These are phyloP conservation scores for Pyrenochaeta sp. DNA, from an alignment of 2,329 filamentous ascomycete species.

Conservation along the genomic window DNA sequence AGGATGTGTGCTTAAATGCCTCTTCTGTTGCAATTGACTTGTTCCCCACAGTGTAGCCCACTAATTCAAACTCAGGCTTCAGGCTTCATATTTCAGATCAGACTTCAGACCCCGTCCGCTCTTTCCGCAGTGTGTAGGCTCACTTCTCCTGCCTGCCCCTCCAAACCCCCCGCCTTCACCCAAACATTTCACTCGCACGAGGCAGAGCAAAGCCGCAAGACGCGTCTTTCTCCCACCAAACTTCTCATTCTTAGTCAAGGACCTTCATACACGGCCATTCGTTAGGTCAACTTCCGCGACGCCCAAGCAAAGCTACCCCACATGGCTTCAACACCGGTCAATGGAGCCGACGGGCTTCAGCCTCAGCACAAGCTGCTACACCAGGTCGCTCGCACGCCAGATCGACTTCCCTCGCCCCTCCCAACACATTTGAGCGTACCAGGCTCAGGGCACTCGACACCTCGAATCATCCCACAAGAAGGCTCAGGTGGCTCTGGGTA, in stretches of 20 bases:
- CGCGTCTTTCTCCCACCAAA: constrained; percentile 14
- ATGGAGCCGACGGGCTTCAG: constrained; percentile 31
- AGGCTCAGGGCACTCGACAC: constrained; percentile 63
- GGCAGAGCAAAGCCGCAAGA: constrained; percentile 13
- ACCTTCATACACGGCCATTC: constrained; percentile 14
- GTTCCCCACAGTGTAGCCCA: neutral
- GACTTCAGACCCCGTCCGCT: constrained; percentile 1
- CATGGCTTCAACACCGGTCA: constrained; percentile 46
- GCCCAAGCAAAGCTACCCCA: constrained; percentile 11
- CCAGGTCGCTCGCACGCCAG: constrained; percentile 60
- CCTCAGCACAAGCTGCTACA: constrained; percentile 66
- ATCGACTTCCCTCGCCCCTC: constrained; percentile 82
- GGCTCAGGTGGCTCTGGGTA: constrained; percentile 84
- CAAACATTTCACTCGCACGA: constrained; percentile 14
- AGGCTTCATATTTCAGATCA: neutral
- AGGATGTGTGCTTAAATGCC: constrained; percentile 11
- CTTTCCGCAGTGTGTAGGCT: constrained; percentile 5
- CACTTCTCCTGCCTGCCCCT: constrained; percentile 11
- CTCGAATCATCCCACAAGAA: constrained; percentile 80
- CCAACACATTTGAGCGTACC: constrained; percentile 84
- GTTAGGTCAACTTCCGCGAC: constrained; percentile 5
- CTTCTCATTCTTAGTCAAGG: constrained; percentile 17
- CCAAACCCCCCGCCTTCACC: constrained; percentile 11
- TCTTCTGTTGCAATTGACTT: neutral
- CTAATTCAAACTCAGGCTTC: constrained; percentile 7